Base-by-base conservation (phyloP, 2,329 filamentous ascomycete genomes). In the Juglanconis oblonga region DNA sequence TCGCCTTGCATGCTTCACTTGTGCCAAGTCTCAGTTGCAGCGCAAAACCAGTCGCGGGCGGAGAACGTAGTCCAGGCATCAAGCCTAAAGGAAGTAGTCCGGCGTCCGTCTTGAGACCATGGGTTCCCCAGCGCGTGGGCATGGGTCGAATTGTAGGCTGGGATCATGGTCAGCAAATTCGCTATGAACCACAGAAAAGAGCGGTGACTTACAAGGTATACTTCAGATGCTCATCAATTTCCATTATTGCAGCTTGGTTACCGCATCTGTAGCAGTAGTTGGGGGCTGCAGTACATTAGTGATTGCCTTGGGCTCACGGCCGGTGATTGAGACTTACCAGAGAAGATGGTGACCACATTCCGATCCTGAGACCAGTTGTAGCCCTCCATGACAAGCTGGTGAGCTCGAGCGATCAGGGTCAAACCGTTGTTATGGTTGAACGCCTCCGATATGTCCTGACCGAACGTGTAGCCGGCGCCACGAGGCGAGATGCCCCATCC, bases 241-340 rank as follows among this genome's bases (percentile, higher is more conserved):
- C 95, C 95, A 99, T 99, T 76, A 99, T 98, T n/a, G 95, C 95
- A 59, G 95, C 95, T 78, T 98, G 95, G 78, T 99, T 99, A 73
- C 95, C 95, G 73, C 95, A 99, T 75, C 95, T 87, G 83, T 99
- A 98, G 81, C 94, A 99, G 83, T 99, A 99, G 76, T 94, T 94
- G 65, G 90, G 90, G 57, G 90, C 90, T 87, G 71, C 17, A 65
- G 64, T 56, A 45, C 31, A 65, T 76, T 66, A 76, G 71, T 55
- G 44, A 56, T 13, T 42, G 31, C n/a, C 14, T 61, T 59, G 58
- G 61, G 58, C 50, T 45, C 2, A 51, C 6, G 8, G 33, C 52
- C 31, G 14, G 9, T 11, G 17, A 13, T 4, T 55, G 52, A 61
- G 29, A 45, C 80, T 66, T 79, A 94, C 91, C 92, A 68, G 93